Evolutionary conservation across 1,284 basidiomycete species (phyloP).

Genomic region (Cutaneotrichosporon mucoides): DNA sequence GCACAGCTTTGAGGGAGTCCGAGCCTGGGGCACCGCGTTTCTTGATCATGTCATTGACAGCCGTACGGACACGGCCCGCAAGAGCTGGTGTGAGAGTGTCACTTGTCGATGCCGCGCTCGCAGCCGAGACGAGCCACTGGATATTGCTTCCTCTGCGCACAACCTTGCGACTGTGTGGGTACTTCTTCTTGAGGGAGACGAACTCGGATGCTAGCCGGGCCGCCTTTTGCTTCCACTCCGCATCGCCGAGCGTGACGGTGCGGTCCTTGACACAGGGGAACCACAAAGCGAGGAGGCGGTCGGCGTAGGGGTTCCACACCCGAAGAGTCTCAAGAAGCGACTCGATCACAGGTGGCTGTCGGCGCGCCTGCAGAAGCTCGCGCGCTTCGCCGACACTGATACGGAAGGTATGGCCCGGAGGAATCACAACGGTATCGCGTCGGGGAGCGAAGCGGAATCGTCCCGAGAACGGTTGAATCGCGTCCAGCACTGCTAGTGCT

Average conservation of each 20-base stretch:
- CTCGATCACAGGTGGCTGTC: background rate
- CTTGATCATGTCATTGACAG: background rate
- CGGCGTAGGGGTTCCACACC: slow-evolving; percentile 9
- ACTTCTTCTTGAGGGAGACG: background rate
- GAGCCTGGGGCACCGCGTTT: slow-evolving; percentile 7
- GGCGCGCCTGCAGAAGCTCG: background rate
- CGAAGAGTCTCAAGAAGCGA: background rate
- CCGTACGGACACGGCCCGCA: slow-evolving; percentile 3
- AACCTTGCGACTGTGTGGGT: background rate
- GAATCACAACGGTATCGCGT: background rate
- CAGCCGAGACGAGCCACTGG: slow-evolving; percentile 1
- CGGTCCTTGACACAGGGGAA: background rate
- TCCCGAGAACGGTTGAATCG: slow-evolving; percentile 3
- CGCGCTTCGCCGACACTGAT: background rate
- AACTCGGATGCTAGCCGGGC: slow-evolving; percentile 1
- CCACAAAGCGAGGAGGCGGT: slow-evolving; percentile 7
- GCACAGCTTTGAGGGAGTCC: background rate
- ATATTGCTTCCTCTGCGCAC: background rate
- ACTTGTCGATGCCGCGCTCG: background rate
- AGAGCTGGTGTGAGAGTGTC: background rate
- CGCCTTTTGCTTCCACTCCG: background rate
- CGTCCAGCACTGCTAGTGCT: background rate
- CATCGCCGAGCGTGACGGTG: background rate
- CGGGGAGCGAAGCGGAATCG: slow-evolving; percentile 8
- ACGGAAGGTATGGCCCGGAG: background rate